Evolutionary conservation across 306 rosid genomes (phyloP), one percentile per base, ranked within the genome.

Genomic region (Cucumis melo): DNA sequence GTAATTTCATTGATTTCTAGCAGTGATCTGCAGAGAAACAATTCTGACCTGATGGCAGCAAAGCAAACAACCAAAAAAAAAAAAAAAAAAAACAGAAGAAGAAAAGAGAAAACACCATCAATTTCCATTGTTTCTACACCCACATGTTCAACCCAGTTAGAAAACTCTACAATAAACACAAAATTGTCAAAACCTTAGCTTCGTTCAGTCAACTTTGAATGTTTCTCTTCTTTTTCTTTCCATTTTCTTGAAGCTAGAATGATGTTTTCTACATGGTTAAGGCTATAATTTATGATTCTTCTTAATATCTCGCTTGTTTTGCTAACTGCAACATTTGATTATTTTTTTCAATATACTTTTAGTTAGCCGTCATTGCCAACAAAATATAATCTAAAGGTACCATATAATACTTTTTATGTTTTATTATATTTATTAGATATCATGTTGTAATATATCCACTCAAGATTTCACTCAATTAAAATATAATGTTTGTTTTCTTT

Each of bases 161-260:
- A n/a, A n/a, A n/a, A n/a, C n/a, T n/a, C n/a, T n/a, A 42, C 24
- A 71, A 71, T 71, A 71, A 71, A 71, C 59, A 71, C 59, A 71
- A 71, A 71, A 71, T 24, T 24, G 59, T 21, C 39, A 46, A 71
- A 46, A 71, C 59, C 58, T 27, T 48, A 14, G 42, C 59, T 71
- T 48, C 76, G 27, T 50, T 71, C 59, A 24, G 59, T 41, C 42
- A 20, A 46, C 23, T 71, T 71, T 7, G 41, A 24, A 48, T 15
- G 3, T 71, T 71, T 48, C 59, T 50, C 38, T 24, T 48, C 59
- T 17, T 71, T 48, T 46, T 68, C n/a, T 42, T 21, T 14, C 12
- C 55, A 17, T 13, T 24, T 70, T 15, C 42, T 50, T 21, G 24
- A 48, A 71, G 59, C 76, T 24, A 50, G 76, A 42, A 71, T 50